Conservation (phyloP, 1,284 basidiomycete genomes). For the Schizophyllum amplum region DNA sequence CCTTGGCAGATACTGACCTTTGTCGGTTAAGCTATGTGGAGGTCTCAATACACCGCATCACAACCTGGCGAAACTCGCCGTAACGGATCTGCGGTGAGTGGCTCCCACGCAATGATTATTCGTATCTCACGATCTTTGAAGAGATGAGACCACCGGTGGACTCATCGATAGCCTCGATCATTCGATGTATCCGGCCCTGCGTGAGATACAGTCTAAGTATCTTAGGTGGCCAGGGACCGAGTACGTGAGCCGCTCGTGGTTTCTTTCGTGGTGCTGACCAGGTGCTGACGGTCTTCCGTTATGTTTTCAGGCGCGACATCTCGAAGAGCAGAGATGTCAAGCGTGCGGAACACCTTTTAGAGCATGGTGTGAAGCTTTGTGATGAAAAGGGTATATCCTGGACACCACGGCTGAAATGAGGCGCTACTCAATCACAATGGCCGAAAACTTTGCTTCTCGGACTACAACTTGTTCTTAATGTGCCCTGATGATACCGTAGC, state of each 20-base stretch:
- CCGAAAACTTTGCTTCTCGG: too few species aligned
- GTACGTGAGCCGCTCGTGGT: neutral
- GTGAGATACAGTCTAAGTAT: neutral
- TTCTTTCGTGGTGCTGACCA: too few species aligned
- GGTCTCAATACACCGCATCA: neutral
- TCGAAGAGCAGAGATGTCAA: neutral
- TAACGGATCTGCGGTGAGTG: neutral
- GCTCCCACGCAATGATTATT: neutral
- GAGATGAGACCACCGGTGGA: too few species aligned
- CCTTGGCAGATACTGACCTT: too few species aligned
- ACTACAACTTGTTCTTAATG: too few species aligned
- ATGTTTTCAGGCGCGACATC: neutral
- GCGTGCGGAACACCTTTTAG: neutral
- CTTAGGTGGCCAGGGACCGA: neutral
- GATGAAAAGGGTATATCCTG: neutral
- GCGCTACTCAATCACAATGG: too few species aligned
- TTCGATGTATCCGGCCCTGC: neutral
- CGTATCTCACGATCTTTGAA: neutral
- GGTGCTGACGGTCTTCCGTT: neutral
- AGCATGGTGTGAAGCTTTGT: neutral
- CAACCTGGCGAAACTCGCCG: neutral
- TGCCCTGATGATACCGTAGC: too few species aligned
- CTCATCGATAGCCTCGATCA: neutral
- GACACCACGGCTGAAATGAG: neutral
- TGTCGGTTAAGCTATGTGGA: too few species aligned